Evolutionary conservation across 495 filamentous ascomycete species (phyloP).

Genomic region (Penicillium lividum): DNA sequence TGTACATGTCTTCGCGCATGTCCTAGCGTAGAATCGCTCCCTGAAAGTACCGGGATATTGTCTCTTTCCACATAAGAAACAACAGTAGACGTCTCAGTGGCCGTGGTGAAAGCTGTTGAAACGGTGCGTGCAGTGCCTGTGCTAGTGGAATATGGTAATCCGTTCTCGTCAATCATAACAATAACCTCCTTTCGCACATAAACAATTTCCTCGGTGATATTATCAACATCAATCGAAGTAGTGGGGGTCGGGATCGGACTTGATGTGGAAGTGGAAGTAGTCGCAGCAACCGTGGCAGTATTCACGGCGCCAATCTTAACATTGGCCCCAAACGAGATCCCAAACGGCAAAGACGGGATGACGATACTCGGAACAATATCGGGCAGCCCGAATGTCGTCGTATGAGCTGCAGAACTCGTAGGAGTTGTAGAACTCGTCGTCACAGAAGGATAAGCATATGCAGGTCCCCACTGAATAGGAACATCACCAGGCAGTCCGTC

Average conservation of each 20-base stretch:
- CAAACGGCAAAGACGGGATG: slow-evolving; percentile 17
- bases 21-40: slow-evolving; percentile 19
- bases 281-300: slow-evolving; percentile 6
- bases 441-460: slow-evolving; percentile 29
- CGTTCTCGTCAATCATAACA: slow-evolving; percentile 35
- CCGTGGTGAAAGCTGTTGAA: slow-evolving; percentile 21
- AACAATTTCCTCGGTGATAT: slow-evolving; percentile 36
- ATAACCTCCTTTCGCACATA: slow-evolving; percentile 39
- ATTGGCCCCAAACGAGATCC: slow-evolving; percentile 10
- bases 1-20: slow-evolving; percentile 21
- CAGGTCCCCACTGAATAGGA: slow-evolving; percentile 53
- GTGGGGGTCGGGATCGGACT: slow-evolving; percentile 30
- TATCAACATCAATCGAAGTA: slow-evolving; percentile 27
- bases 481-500: slow-evolving; percentile 56
- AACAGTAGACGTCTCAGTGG: slow-evolving; percentile 26
- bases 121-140: slow-evolving; percentile 24
- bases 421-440: neutral
- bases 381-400: neutral
- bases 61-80: slow-evolving; percentile 30
- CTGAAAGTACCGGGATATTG: slow-evolving; percentile 16
- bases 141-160: slow-evolving; percentile 27
- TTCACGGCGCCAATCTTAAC: slow-evolving; percentile 3
- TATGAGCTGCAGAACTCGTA: too few species aligned
- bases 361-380: neutral
- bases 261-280: slow-evolving; percentile 15